phyloP scores from a whole-genome alignment of 192 early-diverging fungal genomes.

The Podila horticola region DNA sequence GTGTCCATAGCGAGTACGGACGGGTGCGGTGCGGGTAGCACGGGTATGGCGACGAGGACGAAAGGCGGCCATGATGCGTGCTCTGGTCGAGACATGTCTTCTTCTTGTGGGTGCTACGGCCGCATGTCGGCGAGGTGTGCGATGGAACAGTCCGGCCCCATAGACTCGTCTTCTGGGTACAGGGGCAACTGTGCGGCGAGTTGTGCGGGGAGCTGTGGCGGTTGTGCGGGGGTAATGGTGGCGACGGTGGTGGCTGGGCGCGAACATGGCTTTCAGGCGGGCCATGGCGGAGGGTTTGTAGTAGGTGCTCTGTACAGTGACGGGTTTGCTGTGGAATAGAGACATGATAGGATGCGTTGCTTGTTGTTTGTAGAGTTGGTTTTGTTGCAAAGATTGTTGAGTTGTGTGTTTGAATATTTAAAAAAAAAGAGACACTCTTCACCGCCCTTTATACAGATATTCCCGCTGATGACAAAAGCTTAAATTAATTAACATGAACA shows the following conservation, averaged over 20 bases:
- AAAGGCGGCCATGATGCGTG: conserved; percentile 14
- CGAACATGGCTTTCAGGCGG: conserved; percentile 22
- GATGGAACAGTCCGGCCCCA: conserved; percentile 12
- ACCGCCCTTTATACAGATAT: too few relatives aligned
- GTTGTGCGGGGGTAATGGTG: conserved; percentile 1
- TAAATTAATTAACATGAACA: too few relatives aligned
- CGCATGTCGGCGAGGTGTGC: conserved; percentile 4
- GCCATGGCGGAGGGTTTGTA: conserved; percentile 37
- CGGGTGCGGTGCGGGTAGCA: neutral
- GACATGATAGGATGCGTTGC: conserved; percentile 24
- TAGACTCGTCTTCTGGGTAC: conserved; percentile 9
- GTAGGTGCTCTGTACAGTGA: conserved; percentile 24
- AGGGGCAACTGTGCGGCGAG: neutral
- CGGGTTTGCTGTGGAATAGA: conserved; percentile 29
- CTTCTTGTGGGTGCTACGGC: conserved; percentile 5
- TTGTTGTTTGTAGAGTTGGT: conserved; percentile 2
- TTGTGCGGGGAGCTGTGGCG: neutral
- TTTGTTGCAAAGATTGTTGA: neutral
- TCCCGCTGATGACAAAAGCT: too few relatives aligned
- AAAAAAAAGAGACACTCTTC: too few relatives aligned
- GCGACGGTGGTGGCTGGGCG: neutral
- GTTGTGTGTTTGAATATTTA: too few relatives aligned
- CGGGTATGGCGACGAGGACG: conserved; percentile 8
- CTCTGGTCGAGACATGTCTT: neutral
- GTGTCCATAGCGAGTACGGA: neutral